Evolutionary conservation across 352 stramenopile species (phyloP).

Genomic region (Albugo candida): DNA sequence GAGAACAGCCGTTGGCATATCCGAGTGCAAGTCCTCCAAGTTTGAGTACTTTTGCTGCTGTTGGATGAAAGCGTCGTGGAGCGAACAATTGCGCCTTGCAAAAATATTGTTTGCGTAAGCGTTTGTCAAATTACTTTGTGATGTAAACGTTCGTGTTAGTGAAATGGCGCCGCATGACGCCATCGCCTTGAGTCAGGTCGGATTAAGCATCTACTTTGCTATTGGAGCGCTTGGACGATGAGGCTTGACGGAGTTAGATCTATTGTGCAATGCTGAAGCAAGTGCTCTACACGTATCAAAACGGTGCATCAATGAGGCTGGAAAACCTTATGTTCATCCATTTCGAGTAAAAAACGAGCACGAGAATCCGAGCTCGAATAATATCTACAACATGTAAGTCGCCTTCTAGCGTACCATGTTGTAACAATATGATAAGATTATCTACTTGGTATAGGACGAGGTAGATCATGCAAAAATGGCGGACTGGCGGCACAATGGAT

Average conservation of each 20-base stretch:
- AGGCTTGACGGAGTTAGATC: neutral
- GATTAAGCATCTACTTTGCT: constrained; percentile 21
- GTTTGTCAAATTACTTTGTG: constrained; percentile 24
- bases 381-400: no score
- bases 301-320: neutral
- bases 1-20: constrained; percentile 33
- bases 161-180: constrained; percentile 22
- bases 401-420: no score
- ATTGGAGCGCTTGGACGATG: constrained; percentile 11
- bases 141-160: constrained; percentile 22
- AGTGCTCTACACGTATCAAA: neutral
- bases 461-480: neutral
- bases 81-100: constrained; percentile 3
- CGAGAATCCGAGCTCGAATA: no score
- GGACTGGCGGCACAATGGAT: neutral
- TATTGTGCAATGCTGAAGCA: neutral
- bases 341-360: no score
- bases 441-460: no score
- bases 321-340: no score
- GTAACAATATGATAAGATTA: no score
- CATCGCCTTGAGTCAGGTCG: constrained; percentile 15
- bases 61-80: constrained; percentile 9
- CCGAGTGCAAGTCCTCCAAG: constrained; percentile 29
- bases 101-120: constrained; percentile 12
- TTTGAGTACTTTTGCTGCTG: constrained; percentile 35